phyloP scores from a whole-genome alignment of 495 filamentous ascomycete species.

The Penicillium dipodomyicola region DNA sequence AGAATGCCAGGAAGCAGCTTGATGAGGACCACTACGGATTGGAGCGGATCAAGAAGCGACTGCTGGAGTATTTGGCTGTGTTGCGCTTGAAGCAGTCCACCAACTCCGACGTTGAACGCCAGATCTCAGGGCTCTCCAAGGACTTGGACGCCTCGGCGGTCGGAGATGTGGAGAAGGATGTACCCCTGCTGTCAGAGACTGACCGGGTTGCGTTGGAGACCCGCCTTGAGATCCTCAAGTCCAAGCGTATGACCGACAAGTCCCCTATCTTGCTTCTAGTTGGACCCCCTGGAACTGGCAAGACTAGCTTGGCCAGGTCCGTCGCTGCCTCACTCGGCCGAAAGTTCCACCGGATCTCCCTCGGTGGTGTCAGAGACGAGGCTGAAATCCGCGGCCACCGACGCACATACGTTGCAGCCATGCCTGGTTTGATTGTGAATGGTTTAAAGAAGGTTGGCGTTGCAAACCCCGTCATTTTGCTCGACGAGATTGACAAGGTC shows the following conservation, averaged over 20 bases:
- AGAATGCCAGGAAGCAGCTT: constrained; percentile 79
- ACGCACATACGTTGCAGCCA: constrained; percentile 95
- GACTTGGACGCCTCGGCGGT: constrained; percentile 50
- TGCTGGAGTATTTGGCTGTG: constrained; percentile 95
- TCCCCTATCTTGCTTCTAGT: constrained; percentile 93
- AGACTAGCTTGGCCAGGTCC: constrained; percentile 93
- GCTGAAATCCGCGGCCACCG: constrained; percentile 96
- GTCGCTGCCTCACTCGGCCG: constrained; percentile 87
- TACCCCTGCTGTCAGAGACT: constrained; percentile 36
- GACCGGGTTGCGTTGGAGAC: constrained; percentile 49
- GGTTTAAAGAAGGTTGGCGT: constrained; percentile 96
- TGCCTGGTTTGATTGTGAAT: constrained; percentile 94
- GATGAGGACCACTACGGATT: constrained; percentile 97
- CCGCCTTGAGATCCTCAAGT: constrained; percentile 66
- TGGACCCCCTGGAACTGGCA: constrained; percentile 93
- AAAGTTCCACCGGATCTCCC: constrained; percentile 96
- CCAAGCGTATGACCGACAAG: constrained; percentile 82
- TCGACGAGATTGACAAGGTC: constrained; percentile 99
- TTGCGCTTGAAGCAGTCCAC: constrained; percentile 88
- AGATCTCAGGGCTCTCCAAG: constrained; percentile 66
- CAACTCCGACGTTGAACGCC: constrained; percentile 73
- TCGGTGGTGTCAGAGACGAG: constrained; percentile 94
- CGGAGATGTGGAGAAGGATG: constrained; percentile 41
- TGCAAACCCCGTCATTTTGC: constrained; percentile 90
- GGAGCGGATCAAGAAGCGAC: constrained; percentile 94